A percentile compares a stretch with the other conserved stretches of the same genome.
These are phyloP conservation scores for Microstroma glucosiphilum DNA, from an alignment of 1,284 basidiomycete genomes.

Conservation along the genomic window DNA sequence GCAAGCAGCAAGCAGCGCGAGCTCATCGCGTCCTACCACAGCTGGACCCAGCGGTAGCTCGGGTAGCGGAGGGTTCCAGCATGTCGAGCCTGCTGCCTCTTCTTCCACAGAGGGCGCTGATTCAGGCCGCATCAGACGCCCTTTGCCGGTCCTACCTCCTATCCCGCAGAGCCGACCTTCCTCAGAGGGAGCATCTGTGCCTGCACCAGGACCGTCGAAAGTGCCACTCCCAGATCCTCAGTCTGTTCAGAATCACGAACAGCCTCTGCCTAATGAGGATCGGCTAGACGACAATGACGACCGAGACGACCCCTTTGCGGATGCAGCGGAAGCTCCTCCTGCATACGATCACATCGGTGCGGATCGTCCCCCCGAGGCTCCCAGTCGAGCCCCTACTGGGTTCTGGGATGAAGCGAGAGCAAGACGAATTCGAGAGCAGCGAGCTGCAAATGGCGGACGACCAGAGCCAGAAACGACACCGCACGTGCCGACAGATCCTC, in stretches of 20 bases:
- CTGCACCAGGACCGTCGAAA: constrained; percentile 1
- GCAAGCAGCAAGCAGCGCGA: constrained; percentile 6
- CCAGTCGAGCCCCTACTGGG: constrained; percentile 6
- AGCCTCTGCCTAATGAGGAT: constrained; percentile 8
- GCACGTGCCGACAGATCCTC: neutral
- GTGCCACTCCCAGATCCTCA: neutral
- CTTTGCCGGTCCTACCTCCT: constrained; percentile 5
- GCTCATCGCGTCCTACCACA: too few relatives aligned
- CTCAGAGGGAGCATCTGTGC: constrained; percentile 1
- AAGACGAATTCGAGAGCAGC: neutral
- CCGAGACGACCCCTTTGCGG: constrained; percentile 16
- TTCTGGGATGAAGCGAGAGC: constrained; percentile 6
- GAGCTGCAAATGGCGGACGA: neutral
- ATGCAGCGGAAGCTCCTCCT: constrained; percentile 18
- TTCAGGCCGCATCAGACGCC: neutral
- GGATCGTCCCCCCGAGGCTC: constrained; percentile 15
- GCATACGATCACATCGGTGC: constrained; percentile 11
- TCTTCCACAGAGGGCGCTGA: constrained; percentile 4
- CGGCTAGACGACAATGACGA: constrained; percentile 4
- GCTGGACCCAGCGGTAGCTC: too few relatives aligned
- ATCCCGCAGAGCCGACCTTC: constrained; percentile 7
- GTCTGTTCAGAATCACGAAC: neutral
- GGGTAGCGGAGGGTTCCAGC: too few relatives aligned
- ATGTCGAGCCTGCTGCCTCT: neutral
- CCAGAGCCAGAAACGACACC: neutral